These are phyloP conservation scores for Xerocomus amazonicus DNA, from an alignment of 1,284 basidiomycete species.

Conservation along the genomic window DNA sequence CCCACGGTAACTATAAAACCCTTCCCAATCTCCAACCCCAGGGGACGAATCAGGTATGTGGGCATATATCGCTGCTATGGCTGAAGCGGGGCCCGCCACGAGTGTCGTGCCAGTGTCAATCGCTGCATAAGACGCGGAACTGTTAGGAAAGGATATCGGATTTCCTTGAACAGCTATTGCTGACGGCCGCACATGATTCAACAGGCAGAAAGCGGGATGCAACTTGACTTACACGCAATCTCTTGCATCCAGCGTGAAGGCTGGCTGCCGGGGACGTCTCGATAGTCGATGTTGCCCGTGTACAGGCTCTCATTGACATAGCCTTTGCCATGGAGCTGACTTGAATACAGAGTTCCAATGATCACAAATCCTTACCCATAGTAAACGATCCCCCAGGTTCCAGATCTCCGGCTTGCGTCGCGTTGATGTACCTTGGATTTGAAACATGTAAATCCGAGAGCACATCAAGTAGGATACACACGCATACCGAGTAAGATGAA, in stretches of 20 bases:
- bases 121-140: conserved; percentile 36
- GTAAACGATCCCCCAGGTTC: conserved; percentile 52
- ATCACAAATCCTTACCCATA: conserved; percentile 41
- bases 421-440: conserved; percentile 32
- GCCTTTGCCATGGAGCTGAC: conserved; percentile 11
- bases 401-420: conserved; percentile 26
- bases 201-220: background rate
- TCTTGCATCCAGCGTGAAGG: conserved; percentile 41
- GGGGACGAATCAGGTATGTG: conserved; percentile 39
- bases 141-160: conserved; percentile 32
- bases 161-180: conserved; percentile 44
- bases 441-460: background rate
- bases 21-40: conserved; percentile 37
- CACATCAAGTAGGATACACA: background rate
- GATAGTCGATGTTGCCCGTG: conserved; percentile 45
- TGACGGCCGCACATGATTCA: conserved; percentile 12
- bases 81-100: conserved; percentile 43
- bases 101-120: conserved; percentile 58
- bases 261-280: conserved; percentile 32
- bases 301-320: conserved; percentile 42
- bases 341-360: background rate
- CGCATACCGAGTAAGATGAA: conserved; percentile 37
- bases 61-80: conserved; percentile 42
- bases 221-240: conserved; percentile 26
- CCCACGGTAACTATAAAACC: conserved; percentile 48